Conservation (phyloP, 352 stramenopile species). For the Globisporangium iwayamae region DNA sequence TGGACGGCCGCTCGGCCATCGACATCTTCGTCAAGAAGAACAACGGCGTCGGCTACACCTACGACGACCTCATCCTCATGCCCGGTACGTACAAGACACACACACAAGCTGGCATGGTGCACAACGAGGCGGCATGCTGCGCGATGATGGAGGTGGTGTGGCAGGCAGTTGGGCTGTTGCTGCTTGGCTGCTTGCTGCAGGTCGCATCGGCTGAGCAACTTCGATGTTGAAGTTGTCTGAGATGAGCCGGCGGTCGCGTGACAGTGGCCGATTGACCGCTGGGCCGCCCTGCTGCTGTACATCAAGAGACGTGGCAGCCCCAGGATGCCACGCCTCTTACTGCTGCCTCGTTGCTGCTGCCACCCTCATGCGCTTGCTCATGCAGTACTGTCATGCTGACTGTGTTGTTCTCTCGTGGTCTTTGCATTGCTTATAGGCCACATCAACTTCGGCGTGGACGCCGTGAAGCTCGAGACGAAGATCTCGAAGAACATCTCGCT, state of each 20-base stretch:
- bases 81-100: conserved; percentile 24
- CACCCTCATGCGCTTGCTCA: background rate
- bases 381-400: conserved; percentile 2
- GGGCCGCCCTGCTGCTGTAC: conserved; percentile 3
- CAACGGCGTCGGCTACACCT: conserved; percentile 69
- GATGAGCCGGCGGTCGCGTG: conserved; percentile 2
- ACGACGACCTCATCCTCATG: conserved; percentile 78
- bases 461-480: conserved; percentile 95
- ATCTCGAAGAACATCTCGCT: conserved; percentile 95
- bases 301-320: background rate
- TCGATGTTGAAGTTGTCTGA: conserved; percentile 21
- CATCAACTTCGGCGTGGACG: conserved; percentile 92
- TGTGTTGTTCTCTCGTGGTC: background rate
- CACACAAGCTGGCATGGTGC: too few species aligned
- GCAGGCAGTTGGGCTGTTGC: background rate
- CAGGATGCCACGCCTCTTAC: background rate
- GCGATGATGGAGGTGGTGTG: background rate
- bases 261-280: background rate
- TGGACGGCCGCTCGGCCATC: conserved; percentile 71
- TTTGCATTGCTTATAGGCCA: conserved; percentile 43
- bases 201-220: background rate
- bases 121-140: conserved; percentile 17
- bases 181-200: background rate
- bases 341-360: conserved; percentile 1
- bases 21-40: conserved; percentile 89